Percentiles rank a stretch among this genome's conserved stretches.
Evolutionary conservation across 2,329 filamentous ascomycete species (phyloP).

Genomic region (Rugonectria rugulosa): DNA sequence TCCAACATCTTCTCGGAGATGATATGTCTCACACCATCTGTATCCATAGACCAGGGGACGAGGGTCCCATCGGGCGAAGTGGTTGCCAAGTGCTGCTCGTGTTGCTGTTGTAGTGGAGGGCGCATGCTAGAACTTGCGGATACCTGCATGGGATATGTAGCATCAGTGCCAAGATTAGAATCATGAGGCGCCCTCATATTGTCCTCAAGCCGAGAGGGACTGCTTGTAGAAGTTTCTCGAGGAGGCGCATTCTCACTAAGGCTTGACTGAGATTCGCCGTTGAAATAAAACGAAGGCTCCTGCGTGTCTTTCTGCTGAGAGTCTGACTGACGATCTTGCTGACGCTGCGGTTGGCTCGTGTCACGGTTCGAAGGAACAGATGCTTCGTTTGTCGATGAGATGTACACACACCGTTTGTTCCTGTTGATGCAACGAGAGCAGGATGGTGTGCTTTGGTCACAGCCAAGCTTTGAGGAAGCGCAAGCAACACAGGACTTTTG

Average conservation of each 20-base stretch:
- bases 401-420: not conserved
- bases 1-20: not conserved
- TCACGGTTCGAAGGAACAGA: not conserved
- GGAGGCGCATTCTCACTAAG: no score
- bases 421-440: not conserved
- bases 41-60: not conserved
- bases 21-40: not conserved
- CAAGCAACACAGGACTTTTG: not conserved
- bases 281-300: not conserved
- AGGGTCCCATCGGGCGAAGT: not conserved
- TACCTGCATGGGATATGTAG: no score
- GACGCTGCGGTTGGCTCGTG: no score
- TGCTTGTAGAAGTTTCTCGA: no score
- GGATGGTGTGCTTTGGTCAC: not conserved
- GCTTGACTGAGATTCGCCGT: no score
- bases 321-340: no score
- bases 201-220: no score
- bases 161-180: no score
- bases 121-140: no score
- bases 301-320: not conserved
- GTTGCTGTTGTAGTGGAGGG: not conserved
- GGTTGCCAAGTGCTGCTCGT: not conserved
- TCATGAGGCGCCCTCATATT: no score
- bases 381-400: not conserved
- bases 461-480: not conserved